Conservation (phyloP, 768 basidiomycete genomes). For the Mycena filopes region DNA sequence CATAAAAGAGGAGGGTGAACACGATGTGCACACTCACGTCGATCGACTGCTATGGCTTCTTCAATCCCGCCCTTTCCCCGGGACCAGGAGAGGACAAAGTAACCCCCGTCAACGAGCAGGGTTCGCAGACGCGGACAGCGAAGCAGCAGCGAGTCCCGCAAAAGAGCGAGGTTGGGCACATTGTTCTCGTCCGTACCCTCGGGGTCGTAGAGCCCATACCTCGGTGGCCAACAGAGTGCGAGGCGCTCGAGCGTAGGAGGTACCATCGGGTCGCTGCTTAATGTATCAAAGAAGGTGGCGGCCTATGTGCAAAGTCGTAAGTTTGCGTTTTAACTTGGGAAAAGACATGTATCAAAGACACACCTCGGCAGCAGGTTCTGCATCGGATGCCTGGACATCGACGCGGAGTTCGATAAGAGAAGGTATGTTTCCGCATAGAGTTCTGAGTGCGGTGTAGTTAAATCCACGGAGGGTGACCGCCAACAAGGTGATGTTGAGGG, state of each 20-base stretch:
- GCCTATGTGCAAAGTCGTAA: no score
- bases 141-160: neutral
- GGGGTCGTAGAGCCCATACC: no score
- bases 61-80: no score
- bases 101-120: conserved; percentile 1
- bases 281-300: neutral
- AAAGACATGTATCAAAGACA: no score
- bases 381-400: neutral
- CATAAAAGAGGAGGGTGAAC: no score
- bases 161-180: neutral
- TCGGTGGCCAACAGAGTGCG: neutral
- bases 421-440: neutral
- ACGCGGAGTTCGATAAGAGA: neutral
- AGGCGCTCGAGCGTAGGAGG: neutral
- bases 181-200: neutral
- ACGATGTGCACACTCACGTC: no score
- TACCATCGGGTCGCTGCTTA: neutral
- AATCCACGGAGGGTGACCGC: neutral
- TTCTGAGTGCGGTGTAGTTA: neutral
- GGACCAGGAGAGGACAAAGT: conserved; percentile 3
- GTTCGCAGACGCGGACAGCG: neutral
- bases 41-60: no score
- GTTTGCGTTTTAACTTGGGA: no score
- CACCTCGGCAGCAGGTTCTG: no score
- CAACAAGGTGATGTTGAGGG: neutral